Evolutionary conservation across 2,329 filamentous ascomycete species (phyloP).

Genomic region (Talaromyces sp.): DNA sequence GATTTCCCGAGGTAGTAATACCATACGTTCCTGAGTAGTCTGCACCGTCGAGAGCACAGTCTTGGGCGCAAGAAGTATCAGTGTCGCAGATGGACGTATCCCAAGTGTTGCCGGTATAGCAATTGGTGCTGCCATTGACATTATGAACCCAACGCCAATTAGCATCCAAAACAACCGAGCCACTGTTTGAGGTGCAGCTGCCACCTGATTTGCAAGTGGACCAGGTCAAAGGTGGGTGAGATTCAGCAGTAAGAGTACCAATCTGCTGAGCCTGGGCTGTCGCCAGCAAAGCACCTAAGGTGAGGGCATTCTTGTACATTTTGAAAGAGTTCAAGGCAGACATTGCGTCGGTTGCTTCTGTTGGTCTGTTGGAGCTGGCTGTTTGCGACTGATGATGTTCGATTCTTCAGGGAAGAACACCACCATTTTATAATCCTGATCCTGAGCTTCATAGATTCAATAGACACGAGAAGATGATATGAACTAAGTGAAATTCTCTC

Average conservation of each 20-base stretch:
- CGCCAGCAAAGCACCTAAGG: constrained; percentile 7
- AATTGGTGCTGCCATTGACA: constrained; percentile 49
- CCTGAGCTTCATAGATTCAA: not conserved
- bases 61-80: constrained; percentile 47
- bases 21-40: constrained; percentile 51
- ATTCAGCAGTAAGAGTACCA: constrained; percentile 9
- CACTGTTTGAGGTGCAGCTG: constrained; percentile 49
- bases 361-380: not conserved
- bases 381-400: not conserved
- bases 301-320: constrained; percentile 10
- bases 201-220: constrained; percentile 49
- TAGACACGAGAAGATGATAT: not conserved
- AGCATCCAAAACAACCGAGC: constrained; percentile 52
- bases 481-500: not conserved
- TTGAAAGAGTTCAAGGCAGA: constrained; percentile 7
- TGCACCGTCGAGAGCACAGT: constrained; percentile 55
- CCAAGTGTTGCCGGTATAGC: constrained; percentile 53
- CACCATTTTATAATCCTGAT: not conserved
- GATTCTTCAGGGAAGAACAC: not conserved
- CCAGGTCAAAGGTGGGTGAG: constrained; percentile 52
- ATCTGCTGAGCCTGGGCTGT: constrained; percentile 13
- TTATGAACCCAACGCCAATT: constrained; percentile 58
- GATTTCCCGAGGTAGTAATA: constrained; percentile 46
- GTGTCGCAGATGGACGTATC: constrained; percentile 47
- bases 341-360: constrained; percentile 1